phyloP scores from a whole-genome alignment of 2,329 filamentous ascomycete species.

The Arthrocladium fulminans region DNA sequence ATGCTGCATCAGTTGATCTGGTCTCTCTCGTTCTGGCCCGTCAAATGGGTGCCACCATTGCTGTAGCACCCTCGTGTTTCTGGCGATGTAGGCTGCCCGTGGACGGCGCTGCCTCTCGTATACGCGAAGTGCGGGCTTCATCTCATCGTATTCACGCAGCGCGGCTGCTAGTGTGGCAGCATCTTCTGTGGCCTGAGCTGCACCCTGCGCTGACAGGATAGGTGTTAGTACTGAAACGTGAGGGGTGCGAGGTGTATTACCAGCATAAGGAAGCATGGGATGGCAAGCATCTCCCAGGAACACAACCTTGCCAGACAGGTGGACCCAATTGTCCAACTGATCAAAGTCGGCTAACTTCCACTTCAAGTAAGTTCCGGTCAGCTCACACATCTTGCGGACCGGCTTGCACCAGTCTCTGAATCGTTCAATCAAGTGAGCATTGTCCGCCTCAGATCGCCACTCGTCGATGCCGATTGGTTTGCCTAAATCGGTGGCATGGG shows the following conservation, averaged over 20 bases:
- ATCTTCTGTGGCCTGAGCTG: slow-evolving; percentile 39
- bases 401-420: slow-evolving; percentile 26
- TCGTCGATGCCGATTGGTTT: slow-evolving; percentile 20
- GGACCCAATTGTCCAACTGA: slow-evolving; percentile 26
- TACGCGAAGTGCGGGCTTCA: slow-evolving; percentile 10
- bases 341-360: slow-evolving; percentile 23
- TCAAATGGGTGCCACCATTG: slow-evolving; percentile 28
- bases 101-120: slow-evolving; percentile 39
- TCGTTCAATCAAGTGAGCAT: slow-evolving; percentile 22
- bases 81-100: slow-evolving; percentile 23
- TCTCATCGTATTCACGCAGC: slow-evolving; percentile 9
- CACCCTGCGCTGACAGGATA: slow-evolving; percentile 29
- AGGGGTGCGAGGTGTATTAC: background rate
- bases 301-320: slow-evolving; percentile 25
- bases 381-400: slow-evolving; percentile 24
- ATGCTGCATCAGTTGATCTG: slow-evolving; percentile 24
- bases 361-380: slow-evolving; percentile 20
- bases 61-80: slow-evolving; percentile 27
- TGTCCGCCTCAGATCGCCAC: slow-evolving; percentile 25
- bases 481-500: slow-evolving; percentile 19
- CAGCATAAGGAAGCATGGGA: slow-evolving; percentile 38
- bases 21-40: slow-evolving; percentile 21
- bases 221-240: background rate
- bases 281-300: slow-evolving; percentile 37
- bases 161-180: slow-evolving; percentile 29